phyloP scores from a whole-genome alignment of 441 rosid species.

The Populus hybrid region DNA sequence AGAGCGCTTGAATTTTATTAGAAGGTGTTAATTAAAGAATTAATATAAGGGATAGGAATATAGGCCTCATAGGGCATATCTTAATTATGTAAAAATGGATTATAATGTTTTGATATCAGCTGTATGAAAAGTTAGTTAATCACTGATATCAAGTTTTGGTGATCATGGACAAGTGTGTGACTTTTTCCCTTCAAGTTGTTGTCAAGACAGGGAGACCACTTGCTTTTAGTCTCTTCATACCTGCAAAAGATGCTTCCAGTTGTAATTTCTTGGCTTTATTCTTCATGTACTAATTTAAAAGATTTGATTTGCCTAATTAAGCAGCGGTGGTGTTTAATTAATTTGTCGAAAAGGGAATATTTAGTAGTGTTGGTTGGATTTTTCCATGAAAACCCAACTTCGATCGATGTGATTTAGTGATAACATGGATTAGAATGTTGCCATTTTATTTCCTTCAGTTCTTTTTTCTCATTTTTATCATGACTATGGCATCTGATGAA shows the following conservation, averaged over 20 bases:
- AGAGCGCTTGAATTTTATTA: too few species aligned
- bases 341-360: not conserved
- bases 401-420: not conserved
- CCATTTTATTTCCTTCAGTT: not conserved
- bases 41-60: too few species aligned
- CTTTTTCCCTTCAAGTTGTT: not conserved
- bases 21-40: too few species aligned
- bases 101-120: too few species aligned
- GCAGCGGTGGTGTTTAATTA: not conserved
- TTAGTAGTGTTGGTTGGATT: not conserved
- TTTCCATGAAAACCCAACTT: not conserved
- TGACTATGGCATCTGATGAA: not conserved
- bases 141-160: not conserved
- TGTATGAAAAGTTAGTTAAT: too few species aligned
- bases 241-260: not conserved
- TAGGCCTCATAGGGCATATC: too few species aligned
- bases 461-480: not conserved
- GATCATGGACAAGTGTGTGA: not conserved
- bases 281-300: not conserved
- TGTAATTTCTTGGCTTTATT: not conserved
- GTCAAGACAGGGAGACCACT: not conserved
- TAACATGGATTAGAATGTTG: not conserved
- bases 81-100: too few species aligned
- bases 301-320: not conserved
- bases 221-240: not conserved